Base-by-base conservation (phyloP, 495 filamentous ascomycete species). In the Lasiosphaeris hirsuta region DNA sequence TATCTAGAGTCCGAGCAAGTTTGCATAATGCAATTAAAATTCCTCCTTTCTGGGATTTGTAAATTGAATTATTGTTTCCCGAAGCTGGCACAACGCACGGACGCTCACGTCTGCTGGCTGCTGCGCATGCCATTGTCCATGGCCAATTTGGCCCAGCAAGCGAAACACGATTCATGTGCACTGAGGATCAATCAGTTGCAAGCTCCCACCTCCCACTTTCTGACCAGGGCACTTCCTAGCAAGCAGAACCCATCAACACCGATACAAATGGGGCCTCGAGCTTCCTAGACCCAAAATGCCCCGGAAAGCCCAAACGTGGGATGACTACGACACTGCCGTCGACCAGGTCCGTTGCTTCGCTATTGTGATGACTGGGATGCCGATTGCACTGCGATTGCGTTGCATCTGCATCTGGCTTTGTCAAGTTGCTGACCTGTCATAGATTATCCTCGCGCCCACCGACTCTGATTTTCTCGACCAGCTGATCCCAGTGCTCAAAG, bases 381-480 rank as follows among this genome's bases (percentile, higher is more conserved):
- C 10, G 42, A 10, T 34, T 35, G 34, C 41, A 10, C 19, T 35
- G 34, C 41, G 38, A 11, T 11, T 19, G 14, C 13, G 1, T 34
- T 42, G 14, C 14, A 36, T 36, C 10, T 11, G 13, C 15, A 34
- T 9, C n/a, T 18, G 7, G n/a, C 34, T 13, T 47, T 36, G 11
- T 23, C 19, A 7, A 10, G 40, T 49, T 13, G 47, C 51, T 37
- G 17, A 50, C 33, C 14, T 19, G 42, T 11, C 14, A n/a, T 55
- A 97, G 90, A 92, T 97, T 63, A 89, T 96, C 55, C 86, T 95
- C 63, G 89, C 92, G 11, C 86, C 92, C 17, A 92, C 90, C 6
- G 95, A 97, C 58, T 82, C 84, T 54, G 94, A 99, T 59, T 96
- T 96, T 65, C 85, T 97, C 52, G 93, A 97, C 65, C 94, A 96